phyloP scores from a whole-genome alignment of 2,329 filamentous ascomycete species.

The Aspergillus costaricaensis region DNA sequence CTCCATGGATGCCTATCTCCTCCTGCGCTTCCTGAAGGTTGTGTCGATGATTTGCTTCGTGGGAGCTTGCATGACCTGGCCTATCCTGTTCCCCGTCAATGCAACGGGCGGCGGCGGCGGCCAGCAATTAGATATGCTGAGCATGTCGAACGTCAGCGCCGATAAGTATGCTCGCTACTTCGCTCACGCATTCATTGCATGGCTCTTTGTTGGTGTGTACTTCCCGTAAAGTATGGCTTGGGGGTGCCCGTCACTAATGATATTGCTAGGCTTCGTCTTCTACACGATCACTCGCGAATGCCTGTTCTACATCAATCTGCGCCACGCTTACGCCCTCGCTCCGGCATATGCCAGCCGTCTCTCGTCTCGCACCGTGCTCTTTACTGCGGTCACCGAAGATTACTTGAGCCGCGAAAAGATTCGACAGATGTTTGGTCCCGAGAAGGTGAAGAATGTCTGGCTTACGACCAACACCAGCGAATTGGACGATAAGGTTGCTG shows the following conservation, averaged over 20 bases:
- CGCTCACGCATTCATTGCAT: constrained; percentile 77
- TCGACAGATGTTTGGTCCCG: constrained; percentile 74
- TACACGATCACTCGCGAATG: constrained; percentile 84
- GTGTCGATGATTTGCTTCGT: constrained; percentile 76
- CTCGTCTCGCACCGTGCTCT: constrained; percentile 86
- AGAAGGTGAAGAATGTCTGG: constrained; percentile 81
- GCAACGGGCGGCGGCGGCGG: constrained; percentile 71
- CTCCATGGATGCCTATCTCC: constrained; percentile 88
- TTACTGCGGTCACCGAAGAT: constrained; percentile 76
- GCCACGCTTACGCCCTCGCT: constrained; percentile 87
- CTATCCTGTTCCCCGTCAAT: constrained; percentile 85
- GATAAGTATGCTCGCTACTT: constrained; percentile 67
- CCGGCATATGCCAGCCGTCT: constrained; percentile 81
- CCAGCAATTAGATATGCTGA: constrained; percentile 72
- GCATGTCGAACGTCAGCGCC: constrained; percentile 71
- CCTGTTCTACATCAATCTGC: constrained; percentile 88
- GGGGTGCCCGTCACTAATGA: not conserved
- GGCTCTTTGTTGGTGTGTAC: constrained; percentile 69
- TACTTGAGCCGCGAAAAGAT: constrained; percentile 78
- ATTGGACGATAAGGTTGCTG: constrained; percentile 76
- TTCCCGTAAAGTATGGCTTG: too few species aligned
- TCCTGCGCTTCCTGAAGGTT: constrained; percentile 84
- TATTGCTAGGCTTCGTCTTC: constrained; percentile 68
- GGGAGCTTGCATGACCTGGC: constrained; percentile 82
- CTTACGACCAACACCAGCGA: constrained; percentile 75